Percentiles rank a stretch among this genome's conserved stretches.
These are phyloP conservation scores for Eucalyptus polybractea DNA, from an alignment of 345 rosid species.

Conservation along the genomic window DNA sequence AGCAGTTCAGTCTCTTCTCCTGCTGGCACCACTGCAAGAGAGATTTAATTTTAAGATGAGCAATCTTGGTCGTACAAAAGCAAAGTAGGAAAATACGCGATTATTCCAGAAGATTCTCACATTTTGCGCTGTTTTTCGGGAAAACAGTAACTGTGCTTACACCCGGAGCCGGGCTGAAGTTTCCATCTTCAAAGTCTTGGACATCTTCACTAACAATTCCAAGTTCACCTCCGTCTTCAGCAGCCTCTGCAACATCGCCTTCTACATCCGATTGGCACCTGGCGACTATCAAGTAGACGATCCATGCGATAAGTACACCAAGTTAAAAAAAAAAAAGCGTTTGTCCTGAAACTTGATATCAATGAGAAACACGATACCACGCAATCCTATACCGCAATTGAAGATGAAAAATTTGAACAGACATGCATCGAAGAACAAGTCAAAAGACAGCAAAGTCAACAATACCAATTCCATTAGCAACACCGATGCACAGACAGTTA, in stretches of 20 bases:
- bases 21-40: slow-evolving; percentile 50
- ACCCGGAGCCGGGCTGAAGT: slow-evolving; percentile 52
- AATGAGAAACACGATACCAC: not conserved
- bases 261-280: slow-evolving; percentile 58
- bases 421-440: not conserved
- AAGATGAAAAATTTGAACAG: not conserved
- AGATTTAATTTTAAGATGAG: not conserved
- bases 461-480: not conserved
- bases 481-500: not conserved
- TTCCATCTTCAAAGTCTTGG: slow-evolving; percentile 34
- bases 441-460: not conserved
- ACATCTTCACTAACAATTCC: slow-evolving; percentile 61
- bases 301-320: not conserved
- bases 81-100: not conserved
- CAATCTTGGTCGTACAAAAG: not conserved
- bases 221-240: slow-evolving; percentile 49
- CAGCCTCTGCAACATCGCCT: slow-evolving; percentile 22
- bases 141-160: slow-evolving; percentile 56
- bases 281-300: slow-evolving; percentile 30
- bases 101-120: slow-evolving; percentile 8
- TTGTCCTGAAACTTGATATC: not conserved
- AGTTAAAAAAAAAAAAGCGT: not conserved
- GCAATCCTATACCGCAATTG: not conserved
- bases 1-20: slow-evolving; percentile 77
- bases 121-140: slow-evolving; percentile 65